Base-by-base conservation (phyloP, 495 filamentous ascomycete species). In the Rhizodiscina lignyota region DNA sequence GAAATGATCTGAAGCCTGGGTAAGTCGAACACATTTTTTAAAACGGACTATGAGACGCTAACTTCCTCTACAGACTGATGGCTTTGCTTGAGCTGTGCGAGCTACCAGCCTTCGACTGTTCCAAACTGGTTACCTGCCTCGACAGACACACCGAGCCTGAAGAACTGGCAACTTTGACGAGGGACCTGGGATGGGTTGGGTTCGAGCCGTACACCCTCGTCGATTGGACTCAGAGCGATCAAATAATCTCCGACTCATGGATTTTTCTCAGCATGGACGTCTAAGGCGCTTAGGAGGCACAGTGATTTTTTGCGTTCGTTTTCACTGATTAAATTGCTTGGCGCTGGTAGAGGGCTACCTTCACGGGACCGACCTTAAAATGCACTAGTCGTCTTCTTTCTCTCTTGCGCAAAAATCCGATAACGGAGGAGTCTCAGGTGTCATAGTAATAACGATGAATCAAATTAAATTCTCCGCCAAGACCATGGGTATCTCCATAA, bases 141-240 rank as follows among this genome's bases (percentile, higher is more conserved):
- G 79, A 82, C 47, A 74, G 84, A 32, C 62, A 56, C 16, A 59
- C 67, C 26, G 62, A 67, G 18, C 58, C 72, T 32, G 61, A 74
- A 29, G 60, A 68, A 34, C 64, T 39, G 32, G 40, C 73, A 42
- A 63, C 73, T 34, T 62, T 91, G 36, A 70, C 77, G 40, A 77
- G 74, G 46, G 82, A 82, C 38, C 68, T 94, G 23, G 79, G 85
- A 45, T 94, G 86, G 86, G 85, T 86, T 44, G 85, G 85, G 21
- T 94, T 93, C 47, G 78, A 75, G 48, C 63, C 83, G 34, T 74
- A 74, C 33, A 85, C 81, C 12, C 61, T 94, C 10, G 70, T 79
- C 37, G 64, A 69, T 30, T 93, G 83, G 79, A 64, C 68, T 2
- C 42, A 61, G 31, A 55, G 60, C 18, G 38, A 58, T 36, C 63